Evolutionary conservation across 192 early-diverging fungal genomes (phyloP).

Genomic region (Bifiguratus adelaidae): DNA sequence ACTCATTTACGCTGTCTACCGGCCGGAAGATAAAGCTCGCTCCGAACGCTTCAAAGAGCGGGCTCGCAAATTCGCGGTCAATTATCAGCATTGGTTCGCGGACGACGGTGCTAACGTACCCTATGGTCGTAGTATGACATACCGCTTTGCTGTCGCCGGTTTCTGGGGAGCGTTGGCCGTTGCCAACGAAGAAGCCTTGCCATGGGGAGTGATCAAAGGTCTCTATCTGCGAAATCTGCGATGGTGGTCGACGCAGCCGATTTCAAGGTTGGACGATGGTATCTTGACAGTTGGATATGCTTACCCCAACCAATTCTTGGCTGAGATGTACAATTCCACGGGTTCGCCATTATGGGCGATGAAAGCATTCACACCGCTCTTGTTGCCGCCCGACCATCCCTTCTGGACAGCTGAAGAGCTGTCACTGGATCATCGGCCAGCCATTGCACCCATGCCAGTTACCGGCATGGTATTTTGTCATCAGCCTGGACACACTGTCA

Average conservation of each 20-base stretch:
- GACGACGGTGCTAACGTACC: constrained; percentile 1
- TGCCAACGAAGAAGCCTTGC: constrained; percentile 2
- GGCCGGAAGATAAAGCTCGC: constrained; percentile 1
- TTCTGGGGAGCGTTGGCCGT: constrained; percentile 2
- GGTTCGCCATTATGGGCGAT: constrained; percentile 2
- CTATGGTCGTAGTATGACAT: constrained; percentile 2
- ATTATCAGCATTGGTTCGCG: constrained; percentile 3
- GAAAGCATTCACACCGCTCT: constrained; percentile 1
- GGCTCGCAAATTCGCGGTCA: background rate
- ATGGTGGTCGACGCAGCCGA: constrained; percentile 1
- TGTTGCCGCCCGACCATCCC: background rate
- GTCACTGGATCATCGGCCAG: background rate
- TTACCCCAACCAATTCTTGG: background rate
- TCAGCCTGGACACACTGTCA: background rate
- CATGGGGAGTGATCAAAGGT: constrained; percentile 2
- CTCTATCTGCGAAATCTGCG: constrained; percentile 1
- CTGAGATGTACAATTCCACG: constrained; percentile 1
- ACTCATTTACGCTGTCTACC: background rate
- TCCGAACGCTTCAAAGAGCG: constrained; percentile 1
- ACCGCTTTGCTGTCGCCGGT: background rate
- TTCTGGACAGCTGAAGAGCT: constrained; percentile 3
- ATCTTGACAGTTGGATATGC: constrained; percentile 1
- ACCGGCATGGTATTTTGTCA: constrained; percentile 2
- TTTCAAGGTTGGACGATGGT: constrained; percentile 2
- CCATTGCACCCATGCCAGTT: background rate